Evolutionary conservation across 2,329 filamentous ascomycete genomes (phyloP).

Genomic region (Alternaria gansuensis): DNA sequence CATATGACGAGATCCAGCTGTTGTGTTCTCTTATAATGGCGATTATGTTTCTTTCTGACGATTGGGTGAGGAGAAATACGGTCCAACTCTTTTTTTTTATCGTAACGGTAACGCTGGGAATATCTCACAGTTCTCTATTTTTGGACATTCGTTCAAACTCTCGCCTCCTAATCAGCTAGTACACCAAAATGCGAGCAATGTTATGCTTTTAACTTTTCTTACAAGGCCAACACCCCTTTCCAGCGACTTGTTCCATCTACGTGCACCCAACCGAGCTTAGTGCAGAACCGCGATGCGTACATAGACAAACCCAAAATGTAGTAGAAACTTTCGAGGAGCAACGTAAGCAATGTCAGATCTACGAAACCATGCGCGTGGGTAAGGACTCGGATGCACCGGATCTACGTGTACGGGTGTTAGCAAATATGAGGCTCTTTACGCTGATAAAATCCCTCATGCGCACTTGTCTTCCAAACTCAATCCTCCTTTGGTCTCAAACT

Average conservation of each 20-base stretch:
- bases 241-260: not conserved
- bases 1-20: too few species aligned
- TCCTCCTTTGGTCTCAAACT: not conserved
- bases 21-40: too few species aligned
- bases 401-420: not conserved
- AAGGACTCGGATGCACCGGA: conserved; percentile 4
- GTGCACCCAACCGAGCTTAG: not conserved
- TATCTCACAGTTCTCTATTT: not conserved
- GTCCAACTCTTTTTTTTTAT: not conserved
- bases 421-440: conserved; percentile 3
- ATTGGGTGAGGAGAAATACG: too few species aligned
- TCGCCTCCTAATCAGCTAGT: not conserved
- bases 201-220: not conserved
- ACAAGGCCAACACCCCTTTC: not conserved
- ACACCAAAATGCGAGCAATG: not conserved
- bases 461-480: not conserved
- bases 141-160: not conserved
- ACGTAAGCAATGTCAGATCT: conserved; percentile 8
- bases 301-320: not conserved
- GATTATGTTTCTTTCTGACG: too few species aligned
- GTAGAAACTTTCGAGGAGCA: conserved; percentile 16
- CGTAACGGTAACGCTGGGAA: not conserved
- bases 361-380: conserved; percentile 6
- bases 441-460: not conserved
- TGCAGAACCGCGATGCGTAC: not conserved